These are phyloP conservation scores for Fraxinus greggii DNA, from an alignment of 305 asterid genomes.

Conservation along the genomic window DNA sequence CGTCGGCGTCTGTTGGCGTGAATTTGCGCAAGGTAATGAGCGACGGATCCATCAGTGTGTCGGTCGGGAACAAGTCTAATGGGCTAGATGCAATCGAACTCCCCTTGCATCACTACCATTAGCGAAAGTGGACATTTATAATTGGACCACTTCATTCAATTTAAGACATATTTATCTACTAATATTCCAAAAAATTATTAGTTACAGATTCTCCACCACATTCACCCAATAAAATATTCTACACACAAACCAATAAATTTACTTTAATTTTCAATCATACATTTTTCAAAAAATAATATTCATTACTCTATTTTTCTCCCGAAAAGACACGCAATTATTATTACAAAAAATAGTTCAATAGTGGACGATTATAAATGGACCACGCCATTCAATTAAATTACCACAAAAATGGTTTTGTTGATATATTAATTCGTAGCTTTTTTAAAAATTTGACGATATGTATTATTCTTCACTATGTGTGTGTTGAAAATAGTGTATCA, in stretches of 20 bases:
- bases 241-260: too few relatives aligned
- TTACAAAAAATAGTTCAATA: too few relatives aligned
- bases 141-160: neutral
- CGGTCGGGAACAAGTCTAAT: neutral
- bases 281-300: too few relatives aligned
- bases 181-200: too few relatives aligned
- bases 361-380: too few relatives aligned
- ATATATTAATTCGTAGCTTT: neutral
- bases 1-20: constrained; percentile 29
- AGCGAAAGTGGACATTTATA: neutral
- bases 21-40: constrained; percentile 25
- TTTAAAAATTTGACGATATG: neutral
- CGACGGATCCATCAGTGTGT: constrained; percentile 20
- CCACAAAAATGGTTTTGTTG: neutral
- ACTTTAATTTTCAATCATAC: too few relatives aligned
- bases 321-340: too few relatives aligned
- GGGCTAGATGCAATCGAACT: neutral
- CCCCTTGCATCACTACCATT: neutral
- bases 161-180: too few relatives aligned
- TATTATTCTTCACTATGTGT: neutral
- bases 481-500: neutral
- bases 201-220: too few relatives aligned
- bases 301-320: too few relatives aligned
- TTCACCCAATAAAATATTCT: too few relatives aligned
- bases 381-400: neutral